phyloP scores from a whole-genome alignment of 352 stramenopile species.

The Pythium myriotylum region DNA sequence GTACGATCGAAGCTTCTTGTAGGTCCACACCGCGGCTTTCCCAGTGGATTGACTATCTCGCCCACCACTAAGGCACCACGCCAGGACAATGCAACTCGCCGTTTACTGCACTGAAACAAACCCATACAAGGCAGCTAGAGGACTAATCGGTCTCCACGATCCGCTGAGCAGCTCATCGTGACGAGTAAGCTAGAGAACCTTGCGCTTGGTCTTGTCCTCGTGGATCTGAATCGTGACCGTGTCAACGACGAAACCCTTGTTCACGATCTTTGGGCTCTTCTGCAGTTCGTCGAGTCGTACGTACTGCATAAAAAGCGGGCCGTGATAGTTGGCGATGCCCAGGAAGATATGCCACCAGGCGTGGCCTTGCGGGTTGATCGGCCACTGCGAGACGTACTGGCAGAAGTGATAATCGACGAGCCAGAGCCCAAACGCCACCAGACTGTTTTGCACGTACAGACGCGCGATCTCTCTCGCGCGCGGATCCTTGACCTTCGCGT shows the following conservation, averaged over 20 bases:
- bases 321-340: slow-evolving; percentile 76
- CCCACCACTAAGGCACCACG: no score
- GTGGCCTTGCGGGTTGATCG: slow-evolving; percentile 79
- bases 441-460: slow-evolving; percentile 56
- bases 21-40: no score
- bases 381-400: slow-evolving; percentile 42
- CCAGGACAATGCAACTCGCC: no score
- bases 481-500: slow-evolving; percentile 54
- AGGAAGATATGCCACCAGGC: slow-evolving; percentile 88
- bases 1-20: no score
- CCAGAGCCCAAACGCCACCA: slow-evolving; percentile 74
- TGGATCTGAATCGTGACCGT: slow-evolving; percentile 76
- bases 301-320: slow-evolving; percentile 86
- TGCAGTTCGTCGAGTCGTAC: slow-evolving; percentile 60
- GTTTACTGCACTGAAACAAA: no score
- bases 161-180: no score
- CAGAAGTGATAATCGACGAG: slow-evolving; percentile 86
- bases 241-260: slow-evolving; percentile 60
- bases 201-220: slow-evolving; percentile 10
- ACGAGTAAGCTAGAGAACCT: no score
- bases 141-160: no score
- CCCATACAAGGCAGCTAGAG: no score
- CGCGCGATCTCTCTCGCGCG: slow-evolving; percentile 55
- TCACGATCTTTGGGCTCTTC: slow-evolving; percentile 37
- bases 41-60: no score